phyloP scores from a whole-genome alignment of 176 grass and related monocot species.

The Poa pratensis region DNA sequence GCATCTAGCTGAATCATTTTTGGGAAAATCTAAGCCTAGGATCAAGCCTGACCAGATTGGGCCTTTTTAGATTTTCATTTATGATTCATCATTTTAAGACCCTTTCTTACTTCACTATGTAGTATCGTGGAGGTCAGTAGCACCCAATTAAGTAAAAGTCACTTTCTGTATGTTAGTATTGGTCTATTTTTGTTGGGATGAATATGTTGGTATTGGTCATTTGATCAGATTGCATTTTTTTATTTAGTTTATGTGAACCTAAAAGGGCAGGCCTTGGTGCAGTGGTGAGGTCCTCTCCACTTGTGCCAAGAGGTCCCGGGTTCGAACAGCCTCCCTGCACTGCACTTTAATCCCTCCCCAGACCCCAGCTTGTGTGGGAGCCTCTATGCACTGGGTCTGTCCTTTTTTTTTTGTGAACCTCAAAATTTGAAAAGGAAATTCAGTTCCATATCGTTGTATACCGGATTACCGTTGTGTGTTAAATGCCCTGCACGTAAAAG shows the following conservation, averaged over 20 bases:
- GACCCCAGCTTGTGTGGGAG: too few relatives aligned
- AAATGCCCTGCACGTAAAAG: constrained; percentile 4
- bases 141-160: not conserved
- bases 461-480: not conserved
- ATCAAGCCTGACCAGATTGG: not conserved
- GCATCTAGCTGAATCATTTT: not conserved
- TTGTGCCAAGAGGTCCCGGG: too few relatives aligned
- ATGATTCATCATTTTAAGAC: not conserved
- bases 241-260: not conserved
- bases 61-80: not conserved
- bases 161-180: not conserved
- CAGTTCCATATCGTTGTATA: not conserved
- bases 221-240: not conserved
- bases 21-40: not conserved
- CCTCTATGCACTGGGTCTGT: too few relatives aligned
- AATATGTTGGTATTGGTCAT: not conserved
- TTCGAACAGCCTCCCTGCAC: too few relatives aligned
- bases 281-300: too few relatives aligned
- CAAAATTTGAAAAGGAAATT: not conserved
- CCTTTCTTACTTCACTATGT: not conserved
- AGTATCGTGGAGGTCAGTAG: not conserved
- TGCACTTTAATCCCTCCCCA: too few relatives aligned
- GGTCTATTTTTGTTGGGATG: not conserved
- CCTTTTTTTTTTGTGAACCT: not conserved
- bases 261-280: too few relatives aligned